Evolutionary conservation across 371 early-diverging fungal species (phyloP).

Genomic region (Mortierella sp.): DNA sequence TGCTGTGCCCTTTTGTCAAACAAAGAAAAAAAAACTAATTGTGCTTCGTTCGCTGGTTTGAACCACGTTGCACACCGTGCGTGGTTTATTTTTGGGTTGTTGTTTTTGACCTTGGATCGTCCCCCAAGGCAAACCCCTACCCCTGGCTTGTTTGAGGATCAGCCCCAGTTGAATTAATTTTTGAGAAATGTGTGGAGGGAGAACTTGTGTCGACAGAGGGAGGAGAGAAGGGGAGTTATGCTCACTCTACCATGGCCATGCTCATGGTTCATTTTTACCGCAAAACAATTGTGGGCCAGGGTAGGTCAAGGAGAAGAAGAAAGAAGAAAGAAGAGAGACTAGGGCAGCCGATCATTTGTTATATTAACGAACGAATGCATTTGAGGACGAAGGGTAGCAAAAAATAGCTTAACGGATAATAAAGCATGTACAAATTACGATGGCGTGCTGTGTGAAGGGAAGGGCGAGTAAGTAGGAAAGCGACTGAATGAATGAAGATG

Average conservation of each 20-base stretch:
- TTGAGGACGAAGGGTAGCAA: no score
- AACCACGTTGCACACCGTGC: no score
- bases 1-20: no score
- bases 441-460: background rate
- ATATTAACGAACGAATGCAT: no score
- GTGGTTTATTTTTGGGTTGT: background rate
- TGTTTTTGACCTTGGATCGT: background rate
- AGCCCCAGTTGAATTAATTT: background rate
- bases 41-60: no score
- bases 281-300: no score
- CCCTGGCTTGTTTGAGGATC: background rate
- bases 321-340: no score
- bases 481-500: background rate
- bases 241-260: background rate
- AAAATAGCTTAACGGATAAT: no score
- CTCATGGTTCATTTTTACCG: background rate
- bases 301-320: no score
- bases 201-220: background rate
- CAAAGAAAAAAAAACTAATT: no score
- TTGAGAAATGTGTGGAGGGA: background rate
- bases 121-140: background rate
- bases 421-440: background rate
- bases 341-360: no score
- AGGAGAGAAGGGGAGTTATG: background rate
- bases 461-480: background rate